A percentile compares a stretch with the other conserved stretches of the same genome.
Evolutionary conservation across 768 basidiomycete genomes (phyloP).

Genomic region (Aureoboletus auriporus): DNA sequence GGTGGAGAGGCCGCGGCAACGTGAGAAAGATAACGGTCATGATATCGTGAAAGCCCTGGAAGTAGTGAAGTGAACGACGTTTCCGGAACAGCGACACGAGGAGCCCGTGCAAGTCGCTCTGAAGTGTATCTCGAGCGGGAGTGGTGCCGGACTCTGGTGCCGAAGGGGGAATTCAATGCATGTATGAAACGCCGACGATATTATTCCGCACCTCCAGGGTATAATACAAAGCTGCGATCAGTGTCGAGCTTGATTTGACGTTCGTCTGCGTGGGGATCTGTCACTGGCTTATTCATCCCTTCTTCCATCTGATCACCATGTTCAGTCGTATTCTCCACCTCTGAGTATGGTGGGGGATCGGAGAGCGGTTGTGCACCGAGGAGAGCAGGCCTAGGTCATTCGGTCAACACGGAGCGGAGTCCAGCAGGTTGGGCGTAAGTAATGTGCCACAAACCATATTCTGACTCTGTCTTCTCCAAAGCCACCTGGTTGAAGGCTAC

Average conservation of each 20-base stretch:
- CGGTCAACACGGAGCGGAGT: constrained; percentile 18
- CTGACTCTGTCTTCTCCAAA: constrained; percentile 53
- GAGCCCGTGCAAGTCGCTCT: constrained; percentile 64
- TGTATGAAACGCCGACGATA: constrained; percentile 8
- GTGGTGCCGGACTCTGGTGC: constrained; percentile 15
- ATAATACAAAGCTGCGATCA: constrained; percentile 88
- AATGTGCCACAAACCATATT: constrained; percentile 47
- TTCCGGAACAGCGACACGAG: constrained; percentile 73
- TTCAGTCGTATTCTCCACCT: constrained; percentile 14
- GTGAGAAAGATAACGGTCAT: constrained; percentile 80
- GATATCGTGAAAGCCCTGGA: constrained; percentile 93
- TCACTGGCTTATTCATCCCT: neutral
- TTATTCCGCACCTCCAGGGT: constrained; percentile 69
- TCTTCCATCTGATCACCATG: constrained; percentile 1
- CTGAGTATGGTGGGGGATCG: constrained; percentile 29
- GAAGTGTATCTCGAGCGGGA: constrained; percentile 45
- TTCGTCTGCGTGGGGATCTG: constrained; percentile 64
- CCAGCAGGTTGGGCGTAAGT: constrained; percentile 3
- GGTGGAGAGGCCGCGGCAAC: constrained; percentile 54
- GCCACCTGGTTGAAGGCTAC: constrained; percentile 56
- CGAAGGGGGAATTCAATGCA: constrained; percentile 5
- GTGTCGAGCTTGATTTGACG: constrained; percentile 87
- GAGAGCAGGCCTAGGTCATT: constrained; percentile 21
- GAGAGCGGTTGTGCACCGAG: constrained; percentile 38
- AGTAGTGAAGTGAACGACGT: constrained; percentile 73